phyloP scores from a whole-genome alignment of 1,139 yeast genomes.

The Candida sanyaensis region DNA sequence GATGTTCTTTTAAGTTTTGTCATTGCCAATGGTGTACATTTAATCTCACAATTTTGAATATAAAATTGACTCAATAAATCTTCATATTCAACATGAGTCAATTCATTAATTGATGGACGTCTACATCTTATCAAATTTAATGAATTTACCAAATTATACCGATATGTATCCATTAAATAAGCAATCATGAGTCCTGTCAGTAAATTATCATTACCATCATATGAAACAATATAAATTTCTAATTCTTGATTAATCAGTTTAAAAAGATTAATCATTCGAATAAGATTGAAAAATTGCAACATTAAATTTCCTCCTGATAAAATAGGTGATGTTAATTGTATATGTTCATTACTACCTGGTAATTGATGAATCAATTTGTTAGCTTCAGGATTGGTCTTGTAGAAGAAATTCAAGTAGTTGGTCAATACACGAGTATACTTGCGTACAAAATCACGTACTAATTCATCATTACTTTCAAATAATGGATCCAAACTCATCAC shows the following conservation, averaged over 20 bases:
- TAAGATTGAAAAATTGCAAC: slow-evolving; percentile 39
- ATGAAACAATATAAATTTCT: slow-evolving; percentile 41
- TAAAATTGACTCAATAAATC: slow-evolving; percentile 45
- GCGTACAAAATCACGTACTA: slow-evolving; percentile 25
- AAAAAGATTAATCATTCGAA: slow-evolving; percentile 39
- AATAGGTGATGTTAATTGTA: slow-evolving; percentile 37
- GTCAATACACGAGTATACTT: slow-evolving; percentile 39
- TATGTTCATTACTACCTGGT: slow-evolving; percentile 27
- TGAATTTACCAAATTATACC: slow-evolving; percentile 35
- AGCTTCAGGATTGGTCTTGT: slow-evolving; percentile 33
- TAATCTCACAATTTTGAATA: slow-evolving; percentile 35
- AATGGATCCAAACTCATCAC: slow-evolving; percentile 42
- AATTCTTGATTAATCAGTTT: slow-evolving; percentile 34
- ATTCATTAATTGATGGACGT: slow-evolving; percentile 22
- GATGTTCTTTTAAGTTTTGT: slow-evolving; percentile 32
- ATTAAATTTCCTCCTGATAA: slow-evolving; percentile 40
- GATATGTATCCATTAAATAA: slow-evolving; percentile 46
- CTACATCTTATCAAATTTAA: slow-evolving; percentile 19
- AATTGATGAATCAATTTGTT: slow-evolving; percentile 30
- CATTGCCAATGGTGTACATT: slow-evolving; percentile 15
- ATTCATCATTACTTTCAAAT: slow-evolving; percentile 23
- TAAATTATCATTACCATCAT: slow-evolving; percentile 27
- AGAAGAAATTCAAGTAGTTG: slow-evolving; percentile 41
- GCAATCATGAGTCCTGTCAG: slow-evolving; percentile 40
- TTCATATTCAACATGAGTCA: slow-evolving; percentile 39